Evolutionary conservation across 2,329 filamentous ascomycete species (phyloP).

Genomic region (Fusarium drepaniforme): DNA sequence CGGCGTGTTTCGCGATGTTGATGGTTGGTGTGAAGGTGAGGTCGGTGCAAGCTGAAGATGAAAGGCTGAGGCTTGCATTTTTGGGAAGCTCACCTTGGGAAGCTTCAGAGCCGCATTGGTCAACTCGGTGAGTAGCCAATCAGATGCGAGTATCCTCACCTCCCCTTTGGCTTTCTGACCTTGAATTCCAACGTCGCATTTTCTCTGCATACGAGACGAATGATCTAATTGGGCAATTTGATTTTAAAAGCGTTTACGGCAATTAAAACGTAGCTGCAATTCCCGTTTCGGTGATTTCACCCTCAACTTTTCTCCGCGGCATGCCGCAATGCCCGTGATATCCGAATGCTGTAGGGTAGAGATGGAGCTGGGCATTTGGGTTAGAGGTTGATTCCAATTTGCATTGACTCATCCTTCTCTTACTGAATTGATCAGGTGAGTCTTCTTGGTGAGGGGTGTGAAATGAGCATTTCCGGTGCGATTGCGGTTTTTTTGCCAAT

Average conservation of each 20-base stretch:
- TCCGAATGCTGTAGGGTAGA: background rate
- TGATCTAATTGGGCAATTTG: background rate
- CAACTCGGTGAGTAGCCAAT: conserved; percentile 28
- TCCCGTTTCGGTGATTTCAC: background rate
- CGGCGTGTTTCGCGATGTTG: conserved; percentile 3
- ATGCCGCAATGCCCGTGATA: background rate
- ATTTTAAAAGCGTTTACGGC: background rate
- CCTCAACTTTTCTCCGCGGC: background rate
- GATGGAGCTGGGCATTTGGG: background rate
- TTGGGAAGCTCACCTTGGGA: conserved; percentile 34
- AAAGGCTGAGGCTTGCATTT: conserved; percentile 44
- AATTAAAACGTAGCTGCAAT: background rate
- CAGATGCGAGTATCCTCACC: conserved; percentile 9
- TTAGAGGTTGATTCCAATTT: background rate
- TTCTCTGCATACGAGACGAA: background rate
- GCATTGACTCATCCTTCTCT: background rate
- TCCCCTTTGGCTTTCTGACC: conserved; percentile 3
- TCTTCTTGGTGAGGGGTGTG: background rate
- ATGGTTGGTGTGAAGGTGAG: conserved; percentile 11
- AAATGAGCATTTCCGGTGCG: background rate
- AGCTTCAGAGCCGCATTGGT: conserved; percentile 10
- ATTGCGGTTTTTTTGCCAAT: background rate
- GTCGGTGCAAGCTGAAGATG: conserved; percentile 31
- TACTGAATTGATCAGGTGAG: background rate
- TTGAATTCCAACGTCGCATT: conserved; percentile 8